Conservation (phyloP, 106 monocot species). For the Cymbidium sinense region DNA sequence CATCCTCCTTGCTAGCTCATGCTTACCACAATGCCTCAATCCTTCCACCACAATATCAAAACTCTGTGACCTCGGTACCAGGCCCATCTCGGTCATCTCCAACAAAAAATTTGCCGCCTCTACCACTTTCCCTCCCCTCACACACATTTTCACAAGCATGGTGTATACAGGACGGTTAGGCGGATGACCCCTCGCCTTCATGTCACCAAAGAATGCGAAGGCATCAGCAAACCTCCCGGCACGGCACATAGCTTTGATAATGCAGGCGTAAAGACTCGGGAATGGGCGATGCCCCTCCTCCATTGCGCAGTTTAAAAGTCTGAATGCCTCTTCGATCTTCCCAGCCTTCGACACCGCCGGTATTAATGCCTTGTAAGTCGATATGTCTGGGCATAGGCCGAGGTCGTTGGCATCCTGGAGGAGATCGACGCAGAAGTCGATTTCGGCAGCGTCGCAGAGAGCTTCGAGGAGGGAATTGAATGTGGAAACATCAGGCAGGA, state of each 20-base stretch:
- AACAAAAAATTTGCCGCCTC: conserved; percentile 85
- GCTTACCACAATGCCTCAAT: conserved; percentile 76
- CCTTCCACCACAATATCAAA: conserved; percentile 85
- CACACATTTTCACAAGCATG: conserved; percentile 94
- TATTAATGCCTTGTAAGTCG: conserved; percentile 77
- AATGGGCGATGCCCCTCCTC: conserved; percentile 78
- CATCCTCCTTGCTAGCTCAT: conserved; percentile 76
- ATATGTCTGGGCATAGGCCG: conserved; percentile 69
- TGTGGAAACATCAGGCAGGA: conserved; percentile 69
- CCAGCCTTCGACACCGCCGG: conserved; percentile 67
- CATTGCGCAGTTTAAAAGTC: conserved; percentile 46
- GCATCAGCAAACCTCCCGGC: conserved; percentile 83
- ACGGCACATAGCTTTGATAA: conserved; percentile 75
- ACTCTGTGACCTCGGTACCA: conserved; percentile 61
- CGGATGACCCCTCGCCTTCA: conserved; percentile 73
- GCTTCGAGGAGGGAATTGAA: conserved; percentile 77
- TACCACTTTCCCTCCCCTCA: conserved; percentile 66
- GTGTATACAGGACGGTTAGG: conserved; percentile 89
- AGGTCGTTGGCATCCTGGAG: conserved; percentile 47
- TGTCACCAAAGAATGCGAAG: conserved; percentile 64
- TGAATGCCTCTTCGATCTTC: conserved; percentile 68
- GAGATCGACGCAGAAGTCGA: conserved; percentile 51
- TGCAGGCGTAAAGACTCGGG: conserved; percentile 80
- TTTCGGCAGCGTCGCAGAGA: conserved; percentile 49
- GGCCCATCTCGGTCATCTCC: conserved; percentile 82